These are phyloP conservation scores for Xylaria acuta DNA, from an alignment of 495 filamentous ascomycete species.

Conservation along the genomic window DNA sequence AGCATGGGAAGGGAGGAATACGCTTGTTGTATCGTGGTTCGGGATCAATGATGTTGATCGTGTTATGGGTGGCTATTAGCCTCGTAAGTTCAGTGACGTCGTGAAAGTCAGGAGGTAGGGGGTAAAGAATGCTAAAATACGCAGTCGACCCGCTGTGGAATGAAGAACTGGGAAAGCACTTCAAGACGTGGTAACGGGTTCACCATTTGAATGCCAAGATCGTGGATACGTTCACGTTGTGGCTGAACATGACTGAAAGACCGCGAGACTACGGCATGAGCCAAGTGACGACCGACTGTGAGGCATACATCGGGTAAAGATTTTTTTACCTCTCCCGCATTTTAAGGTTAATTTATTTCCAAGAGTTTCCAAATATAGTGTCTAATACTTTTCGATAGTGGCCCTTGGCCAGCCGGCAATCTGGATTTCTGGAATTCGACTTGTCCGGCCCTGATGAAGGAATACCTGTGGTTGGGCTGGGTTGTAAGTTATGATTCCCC, in stretches of 20 bases:
- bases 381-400: constrained; percentile 1
- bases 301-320: constrained; percentile 14
- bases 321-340: neutral
- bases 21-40: constrained; percentile 20
- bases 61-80: constrained; percentile 20
- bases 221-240: constrained; percentile 18
- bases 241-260: constrained; percentile 12
- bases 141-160: constrained; percentile 20
- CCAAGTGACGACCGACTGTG: constrained; percentile 17
- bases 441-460: constrained; percentile 22
- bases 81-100: neutral
- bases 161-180: neutral
- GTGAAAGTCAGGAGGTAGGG: neutral
- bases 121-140: neutral
- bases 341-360: neutral
- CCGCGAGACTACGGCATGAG: constrained; percentile 21
- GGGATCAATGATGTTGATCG: constrained; percentile 24
- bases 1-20: constrained; percentile 15
- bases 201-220: constrained; percentile 5
- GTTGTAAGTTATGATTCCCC: neutral
- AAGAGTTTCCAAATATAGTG: neutral
- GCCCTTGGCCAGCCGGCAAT: constrained; percentile 12
- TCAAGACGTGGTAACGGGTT: neutral
- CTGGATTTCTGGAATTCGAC: constrained; percentile 22
- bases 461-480: constrained; percentile 20